Evolutionary conservation across 306 rosid species (phyloP), one percentile per base, ranked within the genome.

Genomic region (Ziziphus jujuba): DNA sequence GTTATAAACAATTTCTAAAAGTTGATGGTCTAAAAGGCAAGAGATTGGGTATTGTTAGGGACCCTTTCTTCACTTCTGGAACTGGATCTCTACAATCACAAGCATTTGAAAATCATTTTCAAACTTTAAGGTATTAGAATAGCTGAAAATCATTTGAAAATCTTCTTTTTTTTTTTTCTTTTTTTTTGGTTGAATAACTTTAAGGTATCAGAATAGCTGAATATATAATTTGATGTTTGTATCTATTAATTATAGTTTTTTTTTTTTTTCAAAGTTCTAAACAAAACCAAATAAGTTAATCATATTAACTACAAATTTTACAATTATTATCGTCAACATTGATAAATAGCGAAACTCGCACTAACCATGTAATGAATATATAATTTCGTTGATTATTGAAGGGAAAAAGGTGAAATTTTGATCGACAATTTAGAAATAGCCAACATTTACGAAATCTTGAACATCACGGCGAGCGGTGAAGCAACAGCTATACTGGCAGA

Each of bases 71-170:
- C 40, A 49, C 22, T 49, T 10, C 54, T 49, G 54, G 54, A 49
- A 49, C 20, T 49, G 54, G 54, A 22, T 24, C 72, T 40, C 52
- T 62, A 33, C 15, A 9, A 53, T 15, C 38, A 31, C 48, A 88
- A 55, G 69, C 87, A 50, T 82, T 56, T 56, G 70, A 64, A 59
- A 69, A 11, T 19, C 91, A 79, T 74, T 59, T 85, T 2, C 16
- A 61, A 9, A 85, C 81, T 20, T 56, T 88, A 71, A 87, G 97
- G 97, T n/a, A n/a, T n/a, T n/a, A n/a, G n/a, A n/a, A n/a, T n/a
- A n/a, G n/a, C n/a, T n/a, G n/a, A n/a, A n/a, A n/a, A n/a, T n/a
- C n/a, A n/a, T n/a, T n/a, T n/a, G n/a, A n/a, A n/a, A n/a, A n/a
- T n/a, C n/a, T n/a, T n/a, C n/a, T n/a, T n/a, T n/a, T n/a, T n/a